Conservation (phyloP, 176 grass and related monocot genomes). For the bread wheat (Triticum aestivum) region DNA sequence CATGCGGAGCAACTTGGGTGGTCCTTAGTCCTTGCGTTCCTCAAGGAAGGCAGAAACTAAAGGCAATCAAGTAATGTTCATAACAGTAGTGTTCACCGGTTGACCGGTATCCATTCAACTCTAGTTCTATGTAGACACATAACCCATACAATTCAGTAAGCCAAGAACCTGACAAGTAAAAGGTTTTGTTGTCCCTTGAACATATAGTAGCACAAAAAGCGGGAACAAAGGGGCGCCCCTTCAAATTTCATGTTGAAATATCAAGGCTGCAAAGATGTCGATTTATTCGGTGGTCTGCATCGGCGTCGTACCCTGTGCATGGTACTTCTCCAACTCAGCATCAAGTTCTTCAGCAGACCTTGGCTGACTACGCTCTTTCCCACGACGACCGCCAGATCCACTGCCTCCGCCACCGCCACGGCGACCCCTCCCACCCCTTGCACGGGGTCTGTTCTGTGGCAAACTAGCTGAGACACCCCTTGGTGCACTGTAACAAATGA, state of each 20-base stretch:
- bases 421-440: constrained; percentile 48
- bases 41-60: constrained; percentile 44
- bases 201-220: constrained; percentile 50
- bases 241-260: constrained; percentile 41
- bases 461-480: constrained; percentile 39
- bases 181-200: constrained; percentile 46
- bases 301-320: constrained; percentile 33
- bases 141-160: constrained; percentile 59
- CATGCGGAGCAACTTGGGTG: constrained; percentile 33
- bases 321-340: constrained; percentile 98
- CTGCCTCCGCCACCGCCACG: constrained; percentile 17
- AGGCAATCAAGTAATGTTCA: constrained; percentile 47
- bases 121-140: constrained; percentile 55
- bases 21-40: constrained; percentile 23
- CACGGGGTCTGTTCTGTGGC: constrained; percentile 37
- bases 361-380: constrained; percentile 53
- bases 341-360: constrained; percentile 86
- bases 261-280: constrained; percentile 25
- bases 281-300: constrained; percentile 80
- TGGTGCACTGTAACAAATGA: constrained; percentile 51
- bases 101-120: constrained; percentile 49
- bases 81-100: constrained; percentile 40
- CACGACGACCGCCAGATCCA: constrained; percentile 58
- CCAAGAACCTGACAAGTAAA: constrained; percentile 50
- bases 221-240: constrained; percentile 36